Evolutionary conservation across 495 filamentous ascomycete genomes (phyloP).

Genomic region (Rhypophila decipiens): DNA sequence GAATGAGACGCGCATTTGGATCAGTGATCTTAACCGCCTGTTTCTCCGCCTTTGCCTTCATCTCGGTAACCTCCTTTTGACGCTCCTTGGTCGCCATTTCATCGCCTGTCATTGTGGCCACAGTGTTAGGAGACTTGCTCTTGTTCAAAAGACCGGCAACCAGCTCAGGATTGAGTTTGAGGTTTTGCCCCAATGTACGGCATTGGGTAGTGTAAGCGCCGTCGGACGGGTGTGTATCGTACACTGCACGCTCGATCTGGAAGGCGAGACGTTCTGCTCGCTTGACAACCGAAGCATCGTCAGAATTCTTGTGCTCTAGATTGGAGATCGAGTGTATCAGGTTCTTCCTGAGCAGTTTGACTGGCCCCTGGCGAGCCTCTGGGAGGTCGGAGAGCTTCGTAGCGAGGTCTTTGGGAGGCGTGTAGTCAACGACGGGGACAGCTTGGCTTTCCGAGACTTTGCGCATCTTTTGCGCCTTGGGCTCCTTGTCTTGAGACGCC

Average conservation of each 20-base stretch:
- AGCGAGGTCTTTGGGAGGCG: constrained; percentile 30
- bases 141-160: constrained; percentile 66
- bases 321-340: constrained; percentile 31
- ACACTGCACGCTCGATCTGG: constrained; percentile 62
- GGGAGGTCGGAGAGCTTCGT: constrained; percentile 36
- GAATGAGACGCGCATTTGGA: constrained; percentile 66
- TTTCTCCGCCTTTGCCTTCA: constrained; percentile 64
- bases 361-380: constrained; percentile 33
- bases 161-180: constrained; percentile 79
- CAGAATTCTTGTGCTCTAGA: constrained; percentile 37
- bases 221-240: constrained; percentile 38
- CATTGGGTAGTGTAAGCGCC: constrained; percentile 37
- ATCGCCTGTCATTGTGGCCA: constrained; percentile 77
- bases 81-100: constrained; percentile 89
- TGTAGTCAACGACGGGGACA: constrained; percentile 28
- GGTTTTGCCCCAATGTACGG: constrained; percentile 64
- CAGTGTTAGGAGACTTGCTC: constrained; percentile 58
- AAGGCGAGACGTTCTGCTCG: constrained; percentile 47
- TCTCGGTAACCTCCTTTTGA: constrained; percentile 71
- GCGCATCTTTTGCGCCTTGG: constrained; percentile 37
- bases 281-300: constrained; percentile 28
- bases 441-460: constrained; percentile 43
- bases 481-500: constrained; percentile 32
- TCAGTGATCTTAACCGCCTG: constrained; percentile 81
- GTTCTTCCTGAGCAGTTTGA: constrained; percentile 37